Percentiles rank a stretch among this genome's conserved stretches.
Conservation (phyloP, 371 early-diverging fungal species). For the Rozella allomycis region DNA sequence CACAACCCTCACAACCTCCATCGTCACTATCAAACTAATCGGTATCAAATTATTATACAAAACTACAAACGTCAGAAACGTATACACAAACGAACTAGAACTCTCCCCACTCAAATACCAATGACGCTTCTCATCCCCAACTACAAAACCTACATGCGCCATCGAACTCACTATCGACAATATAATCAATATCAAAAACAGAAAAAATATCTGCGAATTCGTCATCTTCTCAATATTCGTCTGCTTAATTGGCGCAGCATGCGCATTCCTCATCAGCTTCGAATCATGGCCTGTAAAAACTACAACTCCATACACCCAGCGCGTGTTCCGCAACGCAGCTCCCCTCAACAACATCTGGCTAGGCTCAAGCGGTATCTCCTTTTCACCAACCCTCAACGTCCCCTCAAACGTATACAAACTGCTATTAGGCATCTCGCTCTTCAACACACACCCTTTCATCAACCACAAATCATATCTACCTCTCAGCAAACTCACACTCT, state of each 20-base stretch:
- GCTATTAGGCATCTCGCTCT: slow-evolving; percentile 67
- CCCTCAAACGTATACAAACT: slow-evolving; percentile 68
- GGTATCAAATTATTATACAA: slow-evolving; percentile 63
- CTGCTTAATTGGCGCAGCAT: slow-evolving; percentile 51
- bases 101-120: too few species aligned
- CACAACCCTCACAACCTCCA: slow-evolving; percentile 72
- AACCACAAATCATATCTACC: slow-evolving; percentile 7
- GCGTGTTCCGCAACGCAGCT: slow-evolving; percentile 56
- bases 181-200: slow-evolving; percentile 60
- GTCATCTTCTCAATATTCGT: slow-evolving; percentile 54
- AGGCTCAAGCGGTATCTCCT: slow-evolving; percentile 49
- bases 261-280: slow-evolving; percentile 63
- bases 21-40: slow-evolving; percentile 70
- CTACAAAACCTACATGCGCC: too few species aligned
- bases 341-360: slow-evolving; percentile 63
- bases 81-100: too few species aligned
- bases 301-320: slow-evolving; percentile 62
- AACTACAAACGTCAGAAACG: slow-evolving; percentile 45
- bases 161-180: slow-evolving; percentile 66
- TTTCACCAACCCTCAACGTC: slow-evolving; percentile 25
- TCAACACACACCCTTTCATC: slow-evolving; percentile 21
- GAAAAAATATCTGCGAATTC: slow-evolving; percentile 70
- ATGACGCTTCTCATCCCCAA: too few species aligned
- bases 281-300: slow-evolving; percentile 77
- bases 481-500: slow-evolving; percentile 26